These are phyloP conservation scores for Pelagophyceae sp. DNA, from an alignment of 352 stramenopile species.

Conservation along the genomic window DNA sequence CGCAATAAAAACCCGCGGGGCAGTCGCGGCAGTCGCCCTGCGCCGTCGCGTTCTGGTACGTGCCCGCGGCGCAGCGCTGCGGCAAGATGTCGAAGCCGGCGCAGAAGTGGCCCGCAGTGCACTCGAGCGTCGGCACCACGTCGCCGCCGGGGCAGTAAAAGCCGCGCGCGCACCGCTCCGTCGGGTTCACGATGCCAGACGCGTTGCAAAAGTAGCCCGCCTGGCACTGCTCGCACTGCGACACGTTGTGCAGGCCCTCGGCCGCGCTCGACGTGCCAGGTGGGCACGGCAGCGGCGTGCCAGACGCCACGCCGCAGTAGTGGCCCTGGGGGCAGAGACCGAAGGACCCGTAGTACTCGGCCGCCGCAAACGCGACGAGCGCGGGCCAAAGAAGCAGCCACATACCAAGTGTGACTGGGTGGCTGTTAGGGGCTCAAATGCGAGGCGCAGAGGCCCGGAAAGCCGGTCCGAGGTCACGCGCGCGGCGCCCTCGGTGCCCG, in stretches of 20 bases:
- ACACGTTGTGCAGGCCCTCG: background rate
- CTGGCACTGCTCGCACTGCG: background rate
- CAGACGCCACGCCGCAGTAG: slow-evolving; percentile 58
- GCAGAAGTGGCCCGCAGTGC: background rate
- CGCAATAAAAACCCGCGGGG: slow-evolving; percentile 38
- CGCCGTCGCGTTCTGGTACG: slow-evolving; percentile 65
- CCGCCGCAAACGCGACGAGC: no score
- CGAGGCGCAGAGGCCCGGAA: no score
- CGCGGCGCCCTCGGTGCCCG: no score
- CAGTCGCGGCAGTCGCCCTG: slow-evolving; percentile 42
- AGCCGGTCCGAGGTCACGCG: no score
- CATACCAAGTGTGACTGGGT: no score
- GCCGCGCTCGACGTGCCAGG: slow-evolving; percentile 40
- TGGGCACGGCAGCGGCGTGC: slow-evolving; percentile 54
- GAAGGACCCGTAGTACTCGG: background rate
- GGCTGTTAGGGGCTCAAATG: no score
- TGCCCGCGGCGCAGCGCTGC: slow-evolving; percentile 64
- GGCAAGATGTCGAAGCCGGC: slow-evolving; percentile 21
- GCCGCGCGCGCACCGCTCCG: background rate
- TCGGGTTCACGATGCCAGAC: slow-evolving; percentile 16
- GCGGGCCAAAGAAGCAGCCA: no score
- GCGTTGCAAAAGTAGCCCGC: slow-evolving; percentile 21
- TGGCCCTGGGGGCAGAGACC: slow-evolving; percentile 54
- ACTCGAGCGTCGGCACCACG: background rate
- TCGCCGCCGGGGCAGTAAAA: slow-evolving; percentile 4